Evolutionary conservation across 2,329 filamentous ascomycete genomes (phyloP).

Genomic region (Xylariales sp.): DNA sequence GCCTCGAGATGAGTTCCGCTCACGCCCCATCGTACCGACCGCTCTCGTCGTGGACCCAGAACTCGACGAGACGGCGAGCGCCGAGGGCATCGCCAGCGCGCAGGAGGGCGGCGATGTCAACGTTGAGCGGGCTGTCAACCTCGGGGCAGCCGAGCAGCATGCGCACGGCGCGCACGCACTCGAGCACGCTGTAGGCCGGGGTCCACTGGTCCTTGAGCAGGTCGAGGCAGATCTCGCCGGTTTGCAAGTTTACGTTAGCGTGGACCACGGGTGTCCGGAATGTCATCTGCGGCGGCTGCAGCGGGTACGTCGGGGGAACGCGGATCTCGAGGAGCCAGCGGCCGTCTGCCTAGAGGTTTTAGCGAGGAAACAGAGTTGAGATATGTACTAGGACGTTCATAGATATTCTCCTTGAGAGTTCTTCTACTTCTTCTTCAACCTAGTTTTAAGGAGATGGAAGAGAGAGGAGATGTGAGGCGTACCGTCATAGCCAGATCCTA

Average conservation of each 20-base stretch:
- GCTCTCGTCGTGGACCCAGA: constrained; percentile 52
- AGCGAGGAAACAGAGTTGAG: neutral
- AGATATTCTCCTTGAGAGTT: too few species aligned
- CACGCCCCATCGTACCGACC: constrained; percentile 43
- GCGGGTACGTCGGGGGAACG: constrained; percentile 75
- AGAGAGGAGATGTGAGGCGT: too few species aligned
- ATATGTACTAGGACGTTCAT: too few species aligned
- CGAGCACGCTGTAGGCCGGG: constrained; percentile 76
- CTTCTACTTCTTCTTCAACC: too few species aligned
- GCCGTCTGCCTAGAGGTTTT: constrained; percentile 44
- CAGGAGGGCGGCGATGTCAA: constrained; percentile 71
- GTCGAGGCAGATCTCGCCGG: constrained; percentile 92
- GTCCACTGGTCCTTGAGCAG: constrained; percentile 78
- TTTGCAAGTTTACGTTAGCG: constrained; percentile 67
- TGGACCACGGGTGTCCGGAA: constrained; percentile 86
- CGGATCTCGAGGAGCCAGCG: constrained; percentile 78
- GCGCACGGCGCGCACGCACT: constrained; percentile 68
- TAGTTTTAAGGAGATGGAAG: too few species aligned
- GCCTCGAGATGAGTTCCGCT: too few species aligned
- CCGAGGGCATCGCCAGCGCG: constrained; percentile 64
- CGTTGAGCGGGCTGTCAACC: constrained; percentile 71
- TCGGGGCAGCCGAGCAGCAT: constrained; percentile 66
- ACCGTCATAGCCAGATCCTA: constrained; percentile 56
- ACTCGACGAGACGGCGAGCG: constrained; percentile 66
- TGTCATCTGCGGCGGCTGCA: constrained; percentile 68